A percentile compares a stretch with the other conserved stretches of the same genome.
These are phyloP conservation scores for Toxicodendron radicans DNA, from an alignment of 345 rosid genomes.

Conservation along the genomic window DNA sequence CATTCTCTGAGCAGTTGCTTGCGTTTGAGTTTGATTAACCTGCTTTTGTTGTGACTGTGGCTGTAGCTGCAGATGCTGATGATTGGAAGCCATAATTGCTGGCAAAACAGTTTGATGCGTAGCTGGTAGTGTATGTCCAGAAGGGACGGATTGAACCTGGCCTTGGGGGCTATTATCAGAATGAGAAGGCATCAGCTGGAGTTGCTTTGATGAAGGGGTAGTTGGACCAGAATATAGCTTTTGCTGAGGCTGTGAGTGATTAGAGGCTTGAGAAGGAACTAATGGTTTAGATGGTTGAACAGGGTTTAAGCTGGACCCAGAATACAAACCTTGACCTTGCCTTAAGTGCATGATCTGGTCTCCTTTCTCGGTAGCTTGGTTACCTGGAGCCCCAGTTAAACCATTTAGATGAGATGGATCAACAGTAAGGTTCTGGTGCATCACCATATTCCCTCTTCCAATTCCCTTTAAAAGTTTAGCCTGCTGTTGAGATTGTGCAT, in stretches of 20 bases:
- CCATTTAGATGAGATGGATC: constrained; percentile 84
- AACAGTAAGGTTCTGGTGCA: constrained; percentile 58
- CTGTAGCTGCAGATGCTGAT: constrained; percentile 39
- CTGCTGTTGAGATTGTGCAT: constrained; percentile 64
- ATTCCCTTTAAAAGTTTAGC: constrained; percentile 71
- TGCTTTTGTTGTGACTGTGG: constrained; percentile 47
- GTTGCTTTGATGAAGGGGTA: constrained; percentile 46
- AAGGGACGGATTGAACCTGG: constrained; percentile 48
- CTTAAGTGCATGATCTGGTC: constrained; percentile 54
- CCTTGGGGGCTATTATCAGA: constrained; percentile 61
- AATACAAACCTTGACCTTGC: constrained; percentile 63
- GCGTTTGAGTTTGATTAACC: constrained; percentile 50
- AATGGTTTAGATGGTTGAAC: constrained; percentile 64
- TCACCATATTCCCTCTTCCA: constrained; percentile 75
- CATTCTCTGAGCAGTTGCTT: constrained; percentile 55
- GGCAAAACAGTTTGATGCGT: constrained; percentile 53
- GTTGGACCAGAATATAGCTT: constrained; percentile 52
- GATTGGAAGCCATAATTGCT: constrained; percentile 32
- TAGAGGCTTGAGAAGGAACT: constrained; percentile 50
- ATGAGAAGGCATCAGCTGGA: constrained; percentile 62
- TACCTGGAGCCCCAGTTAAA: constrained; percentile 49
- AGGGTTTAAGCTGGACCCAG: constrained; percentile 54
- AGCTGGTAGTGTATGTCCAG: constrained; percentile 44
- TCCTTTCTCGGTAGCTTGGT: constrained; percentile 71
- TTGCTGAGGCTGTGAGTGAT: constrained; percentile 60